Conservation (phyloP, 352 stramenopile genomes). For the Aphanomyces stellatus region DNA sequence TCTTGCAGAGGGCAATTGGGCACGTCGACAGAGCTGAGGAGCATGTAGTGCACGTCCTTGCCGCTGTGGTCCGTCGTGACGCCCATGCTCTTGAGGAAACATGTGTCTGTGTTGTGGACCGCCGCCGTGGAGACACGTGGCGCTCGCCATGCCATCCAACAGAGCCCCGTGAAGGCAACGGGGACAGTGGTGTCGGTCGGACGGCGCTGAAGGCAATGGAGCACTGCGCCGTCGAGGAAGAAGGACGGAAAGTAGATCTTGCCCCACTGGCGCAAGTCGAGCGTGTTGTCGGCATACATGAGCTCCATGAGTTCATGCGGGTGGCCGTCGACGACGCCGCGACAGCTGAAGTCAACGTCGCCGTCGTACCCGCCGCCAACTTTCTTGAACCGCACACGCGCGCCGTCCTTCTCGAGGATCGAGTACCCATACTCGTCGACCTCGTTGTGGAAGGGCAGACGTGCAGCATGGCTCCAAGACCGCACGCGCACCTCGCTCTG, state of each 20-base stretch:
- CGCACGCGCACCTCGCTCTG: not conserved
- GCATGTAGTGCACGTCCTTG: not conserved
- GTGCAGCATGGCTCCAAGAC: not conserved
- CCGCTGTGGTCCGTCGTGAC: not conserved
- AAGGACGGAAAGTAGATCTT: not conserved
- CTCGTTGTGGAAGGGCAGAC: not conserved
- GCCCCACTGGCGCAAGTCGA: not conserved
- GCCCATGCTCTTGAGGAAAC: constrained; percentile 2
- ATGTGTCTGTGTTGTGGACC: not conserved
- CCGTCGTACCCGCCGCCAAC: not conserved
- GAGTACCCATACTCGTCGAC: constrained; percentile 8
- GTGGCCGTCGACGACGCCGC: not conserved
- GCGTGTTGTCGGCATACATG: constrained; percentile 16
- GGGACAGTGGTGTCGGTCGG: not conserved
- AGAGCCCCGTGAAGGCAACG: not conserved
- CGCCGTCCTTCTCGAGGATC: not conserved
- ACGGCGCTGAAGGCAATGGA: constrained; percentile 1
- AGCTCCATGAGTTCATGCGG: constrained; percentile 1
- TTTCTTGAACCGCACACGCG: not conserved
- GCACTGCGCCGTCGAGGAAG: not conserved
- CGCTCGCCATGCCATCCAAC: not conserved
- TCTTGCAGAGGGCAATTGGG: constrained; percentile 1
- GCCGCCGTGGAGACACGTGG: not conserved
- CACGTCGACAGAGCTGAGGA: constrained; percentile 1
- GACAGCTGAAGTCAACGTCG: not conserved